Evolutionary conservation across 441 rosid species (phyloP).

Genomic region (Kokia cookei): DNA sequence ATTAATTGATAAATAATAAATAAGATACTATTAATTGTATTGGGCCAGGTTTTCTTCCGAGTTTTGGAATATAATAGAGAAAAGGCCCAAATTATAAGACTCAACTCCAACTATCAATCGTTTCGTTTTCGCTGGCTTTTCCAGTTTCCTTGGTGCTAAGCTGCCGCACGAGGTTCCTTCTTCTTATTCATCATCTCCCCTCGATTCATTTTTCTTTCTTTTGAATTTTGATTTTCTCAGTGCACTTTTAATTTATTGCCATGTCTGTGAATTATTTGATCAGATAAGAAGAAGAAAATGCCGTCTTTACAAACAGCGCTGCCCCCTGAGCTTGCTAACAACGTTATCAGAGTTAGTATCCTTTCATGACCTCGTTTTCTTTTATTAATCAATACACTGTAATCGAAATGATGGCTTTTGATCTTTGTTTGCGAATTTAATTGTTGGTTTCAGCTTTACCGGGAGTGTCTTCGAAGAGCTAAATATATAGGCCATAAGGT

Average conservation of each 20-base stretch:
- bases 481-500: conserved; percentile 81
- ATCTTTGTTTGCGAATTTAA: not conserved
- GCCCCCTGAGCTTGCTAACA: conserved; percentile 95
- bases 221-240: not conserved
- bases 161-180: not conserved
- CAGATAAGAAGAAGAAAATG: conserved; percentile 21
- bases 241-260: not conserved
- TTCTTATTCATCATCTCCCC: not conserved
- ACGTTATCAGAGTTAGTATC: conserved; percentile 67
- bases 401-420: not conserved
- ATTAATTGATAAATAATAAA: not conserved
- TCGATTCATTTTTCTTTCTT: not conserved
- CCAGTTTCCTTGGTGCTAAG: not conserved
- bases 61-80: not conserved
- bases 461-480: conserved; percentile 95
- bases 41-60: not conserved
- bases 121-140: not conserved
- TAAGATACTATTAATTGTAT: not conserved
- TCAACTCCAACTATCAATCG: not conserved
- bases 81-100: not conserved
- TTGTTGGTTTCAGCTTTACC: conserved; percentile 62
- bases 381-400: not conserved
- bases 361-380: not conserved
- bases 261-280: not conserved
- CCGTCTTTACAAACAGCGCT: conserved; percentile 77